Conservation (phyloP, 306 rosid species). For the Malus asiatica region DNA sequence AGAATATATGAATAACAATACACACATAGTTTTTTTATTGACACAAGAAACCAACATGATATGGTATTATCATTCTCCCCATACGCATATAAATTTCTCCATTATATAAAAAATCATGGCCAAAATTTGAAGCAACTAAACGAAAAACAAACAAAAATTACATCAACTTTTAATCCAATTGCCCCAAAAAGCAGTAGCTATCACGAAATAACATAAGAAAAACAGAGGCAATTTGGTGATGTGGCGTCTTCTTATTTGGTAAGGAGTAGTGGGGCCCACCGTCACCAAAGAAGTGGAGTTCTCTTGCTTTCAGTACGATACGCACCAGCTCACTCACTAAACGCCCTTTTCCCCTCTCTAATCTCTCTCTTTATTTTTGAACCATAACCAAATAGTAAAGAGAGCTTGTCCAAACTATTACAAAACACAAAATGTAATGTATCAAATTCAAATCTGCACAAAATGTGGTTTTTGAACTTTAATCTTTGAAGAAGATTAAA, state of each 20-base stretch:
- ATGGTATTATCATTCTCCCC: neutral
- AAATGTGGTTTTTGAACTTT: too few relatives aligned
- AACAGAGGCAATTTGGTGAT: neutral
- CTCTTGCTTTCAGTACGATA: conserved; percentile 33
- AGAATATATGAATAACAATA: too few relatives aligned
- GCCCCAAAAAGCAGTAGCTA: neutral
- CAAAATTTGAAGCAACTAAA: neutral
- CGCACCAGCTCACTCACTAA: conserved; percentile 57
- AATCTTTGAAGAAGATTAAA: too few relatives aligned
- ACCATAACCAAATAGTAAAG: neutral
- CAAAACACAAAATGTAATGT: neutral
- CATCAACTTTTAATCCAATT: neutral
- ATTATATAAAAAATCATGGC: neutral
- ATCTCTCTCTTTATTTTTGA: neutral
- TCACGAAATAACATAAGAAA: neutral
- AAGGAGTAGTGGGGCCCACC: conserved; percentile 5
- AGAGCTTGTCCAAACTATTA: neutral
- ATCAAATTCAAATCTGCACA: neutral
- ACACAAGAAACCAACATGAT: neutral
- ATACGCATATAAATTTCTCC: neutral
- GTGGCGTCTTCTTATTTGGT: conserved; percentile 1
- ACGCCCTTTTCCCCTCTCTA: neutral
- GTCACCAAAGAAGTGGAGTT: conserved; percentile 29
- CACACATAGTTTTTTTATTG: neutral
- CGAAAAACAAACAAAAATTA: neutral